Base-by-base conservation (phyloP, 352 stramenopile genomes). In the Pelagophyceae sp. region DNA sequence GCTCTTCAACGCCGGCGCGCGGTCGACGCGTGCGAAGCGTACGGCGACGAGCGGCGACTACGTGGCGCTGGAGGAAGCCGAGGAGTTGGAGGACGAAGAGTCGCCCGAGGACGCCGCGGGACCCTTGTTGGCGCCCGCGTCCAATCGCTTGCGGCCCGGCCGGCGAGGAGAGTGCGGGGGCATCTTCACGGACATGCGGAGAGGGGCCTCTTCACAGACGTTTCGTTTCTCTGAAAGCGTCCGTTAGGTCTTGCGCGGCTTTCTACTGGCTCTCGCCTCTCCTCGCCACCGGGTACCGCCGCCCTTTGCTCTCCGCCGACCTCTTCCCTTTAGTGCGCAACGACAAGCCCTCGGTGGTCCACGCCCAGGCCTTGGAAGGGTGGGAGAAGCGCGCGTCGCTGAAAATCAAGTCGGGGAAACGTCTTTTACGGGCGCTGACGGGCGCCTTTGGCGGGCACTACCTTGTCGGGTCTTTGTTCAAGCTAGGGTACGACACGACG, bases 401-500 rank as follows among this genome's bases (percentile, higher is more conserved):
- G 54, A 3, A n/a, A n/a, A n/a, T n/a, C n/a, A n/a, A 37, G 33
- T 25, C 61, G 5, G 11, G 38, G n/a, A 79, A 83, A 23, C 86
- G 82, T 1, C 72, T 93, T 6, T 75, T 83, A 0, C 63, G 72
- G 6, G 82, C 84, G n/a, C 78, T 91, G 0, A 79, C 60, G 31
- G 71, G 86, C 71, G 85, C 89, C 6, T 97, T 96, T 81, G 90
- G 93, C 23, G 82, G 83, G 51, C 91, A 95, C 76, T 97, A 96
- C 86, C 87, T 94, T 37, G 31, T 90, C 6, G 92, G 91, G 0
- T 91, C 87, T 0, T 38, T 89, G n/a, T 90, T 96, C 51, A 98
- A 98, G 84, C 75, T 98, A 15, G 75, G 89, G 31, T 94, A 97
- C 76, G 94, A 98, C 81, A 86, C 83, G 0, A 87, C 89, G 63